These are phyloP conservation scores for Metarhizium anisopliae DNA, from an alignment of 2,329 filamentous ascomycete genomes.

Conservation along the genomic window DNA sequence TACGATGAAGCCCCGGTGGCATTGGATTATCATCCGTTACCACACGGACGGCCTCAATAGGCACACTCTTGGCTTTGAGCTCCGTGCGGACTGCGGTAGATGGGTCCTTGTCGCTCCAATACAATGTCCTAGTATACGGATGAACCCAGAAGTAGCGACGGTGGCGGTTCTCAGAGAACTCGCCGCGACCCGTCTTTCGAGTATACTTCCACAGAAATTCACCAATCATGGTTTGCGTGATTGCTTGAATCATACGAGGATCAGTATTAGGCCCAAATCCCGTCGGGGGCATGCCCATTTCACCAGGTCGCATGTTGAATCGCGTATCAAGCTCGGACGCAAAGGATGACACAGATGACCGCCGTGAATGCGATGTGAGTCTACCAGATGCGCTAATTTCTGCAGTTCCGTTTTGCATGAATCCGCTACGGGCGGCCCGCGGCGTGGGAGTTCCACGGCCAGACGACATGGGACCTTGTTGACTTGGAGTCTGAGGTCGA, in stretches of 20 bases:
- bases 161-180: slow-evolving; percentile 83
- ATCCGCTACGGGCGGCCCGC: slow-evolving; percentile 34
- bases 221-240: slow-evolving; percentile 99
- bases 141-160: slow-evolving; percentile 98
- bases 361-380: slow-evolving; percentile 25
- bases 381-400: slow-evolving; percentile 41
- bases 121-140: slow-evolving; percentile 89
- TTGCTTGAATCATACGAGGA: slow-evolving; percentile 96
- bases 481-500: slow-evolving; percentile 54
- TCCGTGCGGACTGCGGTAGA: slow-evolving; percentile 68
- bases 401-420: slow-evolving; percentile 37
- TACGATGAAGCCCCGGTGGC: slow-evolving; percentile 87
- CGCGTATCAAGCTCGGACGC: slow-evolving; percentile 86
- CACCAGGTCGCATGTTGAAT: slow-evolving; percentile 64
- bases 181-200: slow-evolving; percentile 79
- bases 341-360: slow-evolving; percentile 91
- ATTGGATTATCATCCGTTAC: slow-evolving; percentile 92
- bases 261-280: slow-evolving; percentile 70
- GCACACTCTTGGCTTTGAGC: slow-evolving; percentile 75
- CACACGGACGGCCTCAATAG: slow-evolving; percentile 86
- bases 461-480: slow-evolving; percentile 34
- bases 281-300: slow-evolving; percentile 40
- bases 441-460: slow-evolving; percentile 51
- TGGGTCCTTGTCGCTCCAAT: slow-evolving; percentile 92
- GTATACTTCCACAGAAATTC: slow-evolving; percentile 99